A percentile compares a stretch with the other conserved stretches of the same genome.
Conservation (phyloP, 2,329 filamentous ascomycete species). For the Neofusicoccum parvum region DNA sequence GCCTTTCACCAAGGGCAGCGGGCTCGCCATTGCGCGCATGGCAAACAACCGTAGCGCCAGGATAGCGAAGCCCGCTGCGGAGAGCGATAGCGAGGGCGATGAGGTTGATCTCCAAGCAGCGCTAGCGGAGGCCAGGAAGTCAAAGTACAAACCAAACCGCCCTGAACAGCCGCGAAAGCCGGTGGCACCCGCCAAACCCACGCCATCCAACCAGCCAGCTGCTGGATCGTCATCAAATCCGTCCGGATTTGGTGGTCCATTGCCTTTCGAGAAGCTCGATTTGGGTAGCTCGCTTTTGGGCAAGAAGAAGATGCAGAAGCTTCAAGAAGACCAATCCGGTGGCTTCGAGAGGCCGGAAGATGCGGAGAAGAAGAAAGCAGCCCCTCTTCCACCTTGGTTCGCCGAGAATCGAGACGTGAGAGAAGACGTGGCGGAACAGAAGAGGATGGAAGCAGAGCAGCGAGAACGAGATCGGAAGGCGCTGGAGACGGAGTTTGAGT, state of each 20-base stretch:
- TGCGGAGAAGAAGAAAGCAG: conserved; percentile 47
- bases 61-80: conserved; percentile 40
- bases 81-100: conserved; percentile 68
- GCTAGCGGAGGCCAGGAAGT: conserved; percentile 69
- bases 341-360: conserved; percentile 62
- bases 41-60: conserved; percentile 74
- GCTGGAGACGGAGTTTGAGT: conserved; percentile 62
- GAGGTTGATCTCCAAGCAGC: conserved; percentile 76
- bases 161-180: conserved; percentile 21
- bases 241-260: conserved; percentile 70
- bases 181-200: conserved; percentile 6
- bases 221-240: conserved; percentile 57
- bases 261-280: conserved; percentile 84
- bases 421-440: conserved; percentile 58
- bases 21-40: conserved; percentile 68
- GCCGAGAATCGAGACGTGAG: conserved; percentile 53
- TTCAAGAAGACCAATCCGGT: conserved; percentile 59
- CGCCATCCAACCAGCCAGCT: conserved; percentile 30
- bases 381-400: conserved; percentile 76
- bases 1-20: conserved; percentile 49
- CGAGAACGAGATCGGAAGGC: conserved; percentile 60
- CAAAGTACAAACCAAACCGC: conserved; percentile 35
- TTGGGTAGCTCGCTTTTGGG: conserved; percentile 64
- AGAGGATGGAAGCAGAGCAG: conserved; percentile 41
- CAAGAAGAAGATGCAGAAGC: conserved; percentile 56